Evolutionary conservation across 257 asterid species (phyloP), one percentile per base, ranked within the genome.

Genomic region (Nicotiana tabacum): DNA sequence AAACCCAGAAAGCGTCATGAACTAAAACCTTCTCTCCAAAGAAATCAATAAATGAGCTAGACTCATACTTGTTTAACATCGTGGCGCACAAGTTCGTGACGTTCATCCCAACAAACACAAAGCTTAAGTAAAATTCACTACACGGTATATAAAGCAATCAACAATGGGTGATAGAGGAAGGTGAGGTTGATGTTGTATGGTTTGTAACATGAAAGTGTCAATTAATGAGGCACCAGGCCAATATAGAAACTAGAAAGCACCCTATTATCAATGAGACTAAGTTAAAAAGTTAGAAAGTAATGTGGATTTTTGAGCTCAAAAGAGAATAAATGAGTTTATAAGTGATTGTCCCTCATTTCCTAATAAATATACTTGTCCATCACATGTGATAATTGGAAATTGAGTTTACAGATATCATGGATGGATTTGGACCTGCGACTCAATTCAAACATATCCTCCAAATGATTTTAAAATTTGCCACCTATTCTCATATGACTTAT

Each of bases 81-180:
- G 76, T 65, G 83, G 30, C 98, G 95, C 69, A 92, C 93, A 51
- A 95, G 82, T 87, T 92, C 99, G 53, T 95, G 99, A 24, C 88
- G 88, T 76, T 92, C 93, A 33, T 35, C 64, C 80, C 65, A 80
- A 70, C 76, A 81, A 78, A 24, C 55, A 48, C 72, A 27, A 43
- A 46, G 51, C 27, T 60, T 80, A 4, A 39, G 62, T 24, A 39
- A 21, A 80, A 80, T 37, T 17, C 46, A 2, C 15, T 7, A 76
- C 46, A 76, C 46, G 4, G 46, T 8, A 51, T 51, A 51, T 29
- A 46, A 74, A 74, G 62, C 62, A 30, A 65, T 62, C 51, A 48
- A 39, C 62, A 65, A 65, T 24, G 39, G 39, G 35, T 65, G 70
- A 29, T 10, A 48, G 15, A 37, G 27, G 62, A 74, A 74, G 79